Percentiles rank a stretch among this genome's conserved stretches.
Evolutionary conservation across 768 basidiomycete species (phyloP).

Genomic region (Boletus bicolor): DNA sequence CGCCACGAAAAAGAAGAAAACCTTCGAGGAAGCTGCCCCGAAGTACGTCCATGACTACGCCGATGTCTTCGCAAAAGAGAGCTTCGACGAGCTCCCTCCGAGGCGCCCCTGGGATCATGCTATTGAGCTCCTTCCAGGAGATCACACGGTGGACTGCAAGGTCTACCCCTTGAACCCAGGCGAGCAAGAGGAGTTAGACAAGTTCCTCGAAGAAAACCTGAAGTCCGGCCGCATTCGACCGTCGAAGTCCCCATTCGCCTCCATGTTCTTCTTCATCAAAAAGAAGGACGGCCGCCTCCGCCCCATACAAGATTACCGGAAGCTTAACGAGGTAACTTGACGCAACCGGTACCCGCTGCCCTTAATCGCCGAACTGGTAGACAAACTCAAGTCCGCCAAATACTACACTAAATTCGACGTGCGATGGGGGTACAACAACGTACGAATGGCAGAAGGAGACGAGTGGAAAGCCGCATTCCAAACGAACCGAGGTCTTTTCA

Average conservation of each 20-base stretch:
- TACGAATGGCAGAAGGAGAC: constrained; percentile 26
- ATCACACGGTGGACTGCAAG: no score
- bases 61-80: no score
- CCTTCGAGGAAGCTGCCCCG: no score
- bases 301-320: constrained; percentile 33
- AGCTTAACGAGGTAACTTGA: constrained; percentile 24
- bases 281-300: constrained; percentile 36
- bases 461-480: constrained; percentile 35
- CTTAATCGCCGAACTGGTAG: constrained; percentile 21
- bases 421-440: constrained; percentile 32
- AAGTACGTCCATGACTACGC: no score
- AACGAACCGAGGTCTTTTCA: background rate
- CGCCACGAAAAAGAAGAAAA: no score
- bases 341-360: constrained; percentile 30
- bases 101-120: no score
- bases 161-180: no score
- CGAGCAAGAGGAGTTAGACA: background rate
- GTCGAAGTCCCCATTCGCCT: constrained; percentile 20
- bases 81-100: no score
- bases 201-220: background rate
- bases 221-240: constrained; percentile 12
- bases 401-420: constrained; percentile 33
- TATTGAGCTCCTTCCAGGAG: no score
- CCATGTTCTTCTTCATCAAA: constrained; percentile 29
- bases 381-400: constrained; percentile 16